Evolutionary conservation across 345 rosid genomes (phyloP).

Genomic region (Brassica carinata): DNA sequence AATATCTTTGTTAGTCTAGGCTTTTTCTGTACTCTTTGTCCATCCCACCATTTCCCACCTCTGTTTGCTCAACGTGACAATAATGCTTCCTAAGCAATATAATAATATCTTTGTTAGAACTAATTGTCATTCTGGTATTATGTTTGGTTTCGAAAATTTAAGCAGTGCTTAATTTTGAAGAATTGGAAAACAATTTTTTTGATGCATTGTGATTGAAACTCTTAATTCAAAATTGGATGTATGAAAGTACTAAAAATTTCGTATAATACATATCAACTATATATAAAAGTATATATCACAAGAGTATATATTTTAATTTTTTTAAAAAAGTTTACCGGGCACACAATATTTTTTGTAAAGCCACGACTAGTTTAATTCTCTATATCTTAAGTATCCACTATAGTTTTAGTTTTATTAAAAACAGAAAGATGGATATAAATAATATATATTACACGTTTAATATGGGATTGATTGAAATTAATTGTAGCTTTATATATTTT

Average conservation of each 20-base stretch:
- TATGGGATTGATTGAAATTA: neutral
- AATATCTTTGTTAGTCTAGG: slow-evolving; percentile 36
- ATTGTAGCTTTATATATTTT: too few relatives aligned
- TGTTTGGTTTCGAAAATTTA: neutral
- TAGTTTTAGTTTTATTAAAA: neutral
- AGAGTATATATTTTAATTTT: too few relatives aligned
- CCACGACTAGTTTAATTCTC: neutral
- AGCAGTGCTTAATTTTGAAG: neutral
- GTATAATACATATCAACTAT: too few relatives aligned
- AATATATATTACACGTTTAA: too few relatives aligned
- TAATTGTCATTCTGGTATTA: neutral
- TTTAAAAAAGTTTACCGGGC: too few relatives aligned
- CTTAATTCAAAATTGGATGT: neutral
- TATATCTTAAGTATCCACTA: neutral
- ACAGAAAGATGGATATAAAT: neutral
- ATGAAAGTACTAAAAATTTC: neutral
- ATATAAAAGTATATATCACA: too few relatives aligned
- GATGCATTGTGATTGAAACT: neutral
- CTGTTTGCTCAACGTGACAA: neutral
- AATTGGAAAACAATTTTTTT: neutral
- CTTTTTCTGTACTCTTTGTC: slow-evolving; percentile 49
- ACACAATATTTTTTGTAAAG: neutral
- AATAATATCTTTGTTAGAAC: too few relatives aligned
- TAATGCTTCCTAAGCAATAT: too few relatives aligned
- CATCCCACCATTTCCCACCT: slow-evolving; percentile 21